Conservation (phyloP, 2,329 filamentous ascomycete species). For the Aureobasidium sp. region DNA sequence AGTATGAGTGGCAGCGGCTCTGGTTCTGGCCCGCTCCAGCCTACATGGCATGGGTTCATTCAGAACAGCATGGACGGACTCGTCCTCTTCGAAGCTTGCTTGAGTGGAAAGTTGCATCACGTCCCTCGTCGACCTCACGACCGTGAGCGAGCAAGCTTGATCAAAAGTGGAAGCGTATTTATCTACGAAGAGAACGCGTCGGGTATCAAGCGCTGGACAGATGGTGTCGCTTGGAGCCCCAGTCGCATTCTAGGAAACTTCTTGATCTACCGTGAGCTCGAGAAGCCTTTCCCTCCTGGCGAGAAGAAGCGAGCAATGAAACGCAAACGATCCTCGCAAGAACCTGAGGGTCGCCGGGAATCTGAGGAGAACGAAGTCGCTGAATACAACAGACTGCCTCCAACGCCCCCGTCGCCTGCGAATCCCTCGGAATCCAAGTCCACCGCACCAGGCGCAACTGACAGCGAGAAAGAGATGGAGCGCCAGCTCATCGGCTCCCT, state of each 20-base stretch:
- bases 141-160: slow-evolving; percentile 67
- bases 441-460: slow-evolving; percentile 19
- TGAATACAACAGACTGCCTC: slow-evolving; percentile 24
- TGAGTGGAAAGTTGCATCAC: slow-evolving; percentile 63
- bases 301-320: slow-evolving; percentile 82
- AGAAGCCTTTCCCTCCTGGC: slow-evolving; percentile 69
- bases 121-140: slow-evolving; percentile 82
- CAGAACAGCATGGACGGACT: slow-evolving; percentile 57
- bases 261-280: slow-evolving; percentile 75
- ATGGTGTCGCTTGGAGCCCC: slow-evolving; percentile 85
- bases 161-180: slow-evolving; percentile 78
- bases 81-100: slow-evolving; percentile 71
- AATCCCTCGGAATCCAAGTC: slow-evolving; percentile 26
- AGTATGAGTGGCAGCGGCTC: slow-evolving; percentile 29
- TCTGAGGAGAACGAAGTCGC: slow-evolving; percentile 27
- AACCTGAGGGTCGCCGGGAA: slow-evolving; percentile 42
- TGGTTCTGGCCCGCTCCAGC: slow-evolving; percentile 32
- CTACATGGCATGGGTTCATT: slow-evolving; percentile 34
- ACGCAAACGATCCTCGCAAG: slow-evolving; percentile 49
- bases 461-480: slow-evolving; percentile 42
- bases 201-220: slow-evolving; percentile 90
- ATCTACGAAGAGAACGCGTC: slow-evolving; percentile 89
- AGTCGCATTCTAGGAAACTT: slow-evolving; percentile 81
- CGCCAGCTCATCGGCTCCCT: slow-evolving; percentile 69
- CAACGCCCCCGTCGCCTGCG: slow-evolving; percentile 29